Base-by-base conservation (phyloP, 2,329 filamentous ascomycete species). In the Zasmidium cellare region DNA sequence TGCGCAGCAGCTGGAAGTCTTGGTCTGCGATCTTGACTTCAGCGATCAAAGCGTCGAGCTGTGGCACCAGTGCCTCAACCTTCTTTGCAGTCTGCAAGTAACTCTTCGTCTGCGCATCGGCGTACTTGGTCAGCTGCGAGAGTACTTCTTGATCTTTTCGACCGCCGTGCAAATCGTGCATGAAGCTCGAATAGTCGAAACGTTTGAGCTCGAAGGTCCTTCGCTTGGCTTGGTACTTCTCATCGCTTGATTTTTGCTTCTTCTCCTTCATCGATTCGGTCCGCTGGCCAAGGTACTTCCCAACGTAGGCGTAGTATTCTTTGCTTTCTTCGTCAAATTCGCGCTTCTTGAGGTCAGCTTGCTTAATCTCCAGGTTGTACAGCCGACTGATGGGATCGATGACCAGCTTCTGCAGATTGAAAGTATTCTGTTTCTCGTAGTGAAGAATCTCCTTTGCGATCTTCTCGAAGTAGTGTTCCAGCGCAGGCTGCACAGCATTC, bases 271-370 rank as follows among this genome's bases (percentile, higher is more conserved):
- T 81, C 7, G 93, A 96, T 75, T 99, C 94, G 72, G 96, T 92
- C 46, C 93, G 86, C 73, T 97, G 93, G 28, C 94, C 94, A n/a
- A 99, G 84, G 75, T 99, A 99, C 48, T 92, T 87, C 62, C 92
- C 90, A 51, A 97, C 90, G 72, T 96, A 99, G 62, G 89, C 87
- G 76, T 99, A 99, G 76, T 96, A 99, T 72, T 99, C 94, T 73
- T 96, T 94, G 78, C 93, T 97, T 74, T 99, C 94, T 70, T 99
- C 94, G 64, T 99, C 94, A 68, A 99, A 99, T 67, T 97, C 94
- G 65, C 94, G 91, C 76, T 94, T 96, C 79, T 99, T 99, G 44
- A 89, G 83, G 71, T 99, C 94, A 23, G 93, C 96, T 74, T 96
- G 92, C 75, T 99, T 99, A 78, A 99, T 97, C 69, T 99, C 96